Base-by-base conservation (phyloP, 2,329 filamentous ascomycete species). In the Leptosphaerulina australis region DNA sequence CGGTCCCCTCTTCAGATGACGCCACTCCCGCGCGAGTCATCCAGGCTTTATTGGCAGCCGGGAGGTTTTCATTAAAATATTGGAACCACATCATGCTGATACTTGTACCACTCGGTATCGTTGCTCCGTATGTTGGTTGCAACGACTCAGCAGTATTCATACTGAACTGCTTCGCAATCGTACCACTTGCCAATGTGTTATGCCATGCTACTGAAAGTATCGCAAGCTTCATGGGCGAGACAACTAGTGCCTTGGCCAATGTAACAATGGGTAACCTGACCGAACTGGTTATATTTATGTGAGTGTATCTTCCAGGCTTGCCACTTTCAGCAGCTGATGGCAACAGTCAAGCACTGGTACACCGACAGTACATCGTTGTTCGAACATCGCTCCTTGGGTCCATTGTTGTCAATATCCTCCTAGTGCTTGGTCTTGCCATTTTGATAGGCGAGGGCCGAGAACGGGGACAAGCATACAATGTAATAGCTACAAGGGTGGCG, bases 361-460 rank as follows among this genome's bases (percentile, higher is more conserved):
- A 92, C 46, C 71, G 80, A 33, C 82, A 94, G 72, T 82, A 93
- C n/a, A 75, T 88, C 31, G 92, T 96, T 54, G 90, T 96, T 1
- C 88, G 95, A 70, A 94, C 91, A 0, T 95, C 91, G 0, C 78
- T 96, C 17, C 88, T 96, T 47, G 91, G 91, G 37, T 90, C 86
- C 68, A 94, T 96, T 65, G 77, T 96, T 14, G 94, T 90, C 33
- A 96, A 96, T 68, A 74, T 96, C 45, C 81, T 95, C 1, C 81
- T 95, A 10, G 89, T 95, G 40, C 79, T 94, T 78, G 91, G 90
- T 43, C 92, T 90, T 82, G 93, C 86, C 72, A 56, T 96, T 91
- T 78, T 92, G 92, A 76, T 87, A 87, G 58, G 90, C 87, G 35
- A 89, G 88, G 5, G 71, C 91, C 56, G 84, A 86, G 49, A 83